phyloP scores from a whole-genome alignment of 805 yeast genomes.

The Torulaspora gathmanii region DNA sequence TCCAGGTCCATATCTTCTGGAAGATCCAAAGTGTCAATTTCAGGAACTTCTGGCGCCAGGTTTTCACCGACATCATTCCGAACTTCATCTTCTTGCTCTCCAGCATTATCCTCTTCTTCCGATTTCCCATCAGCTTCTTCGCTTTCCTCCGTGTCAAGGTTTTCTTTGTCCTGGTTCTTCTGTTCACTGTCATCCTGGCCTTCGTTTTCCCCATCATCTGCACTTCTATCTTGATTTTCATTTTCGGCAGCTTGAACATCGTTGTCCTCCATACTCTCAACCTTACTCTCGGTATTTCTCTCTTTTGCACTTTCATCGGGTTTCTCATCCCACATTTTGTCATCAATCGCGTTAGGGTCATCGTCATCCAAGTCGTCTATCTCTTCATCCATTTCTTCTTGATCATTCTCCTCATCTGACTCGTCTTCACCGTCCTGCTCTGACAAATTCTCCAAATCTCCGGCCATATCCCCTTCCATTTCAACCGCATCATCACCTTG shows the following conservation, averaged over 20 bases:
- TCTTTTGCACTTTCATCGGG: constrained; percentile 71
- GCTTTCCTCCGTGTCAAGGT: constrained; percentile 35
- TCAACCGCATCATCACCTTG: constrained; percentile 79
- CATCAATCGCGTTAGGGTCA: constrained; percentile 94
- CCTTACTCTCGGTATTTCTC: constrained; percentile 70
- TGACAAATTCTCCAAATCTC: constrained; percentile 75
- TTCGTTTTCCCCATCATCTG: constrained; percentile 38
- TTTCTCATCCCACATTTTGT: constrained; percentile 97
- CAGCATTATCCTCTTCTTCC: constrained; percentile 66
- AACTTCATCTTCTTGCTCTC: constrained; percentile 77
- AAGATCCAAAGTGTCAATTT: constrained; percentile 78
- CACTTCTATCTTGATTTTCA: constrained; percentile 34
- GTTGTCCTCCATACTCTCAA: constrained; percentile 49
- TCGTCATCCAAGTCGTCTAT: constrained; percentile 82
- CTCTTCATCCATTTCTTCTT: constrained; percentile 81
- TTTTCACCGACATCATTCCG: constrained; percentile 64
- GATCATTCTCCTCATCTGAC: constrained; percentile 52
- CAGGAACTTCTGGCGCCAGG: constrained; percentile 70
- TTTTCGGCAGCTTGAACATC: constrained; percentile 40
- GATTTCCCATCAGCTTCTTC: constrained; percentile 45
- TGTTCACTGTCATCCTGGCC: constrained; percentile 29
- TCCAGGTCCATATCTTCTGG: constrained; percentile 92
- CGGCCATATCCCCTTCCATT: constrained; percentile 96
- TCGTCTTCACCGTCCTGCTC: constrained; percentile 58
- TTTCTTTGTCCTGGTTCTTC: constrained; percentile 20